phyloP scores from a whole-genome alignment of 345 rosid genomes.

The Sisymbrium altissimum region DNA sequence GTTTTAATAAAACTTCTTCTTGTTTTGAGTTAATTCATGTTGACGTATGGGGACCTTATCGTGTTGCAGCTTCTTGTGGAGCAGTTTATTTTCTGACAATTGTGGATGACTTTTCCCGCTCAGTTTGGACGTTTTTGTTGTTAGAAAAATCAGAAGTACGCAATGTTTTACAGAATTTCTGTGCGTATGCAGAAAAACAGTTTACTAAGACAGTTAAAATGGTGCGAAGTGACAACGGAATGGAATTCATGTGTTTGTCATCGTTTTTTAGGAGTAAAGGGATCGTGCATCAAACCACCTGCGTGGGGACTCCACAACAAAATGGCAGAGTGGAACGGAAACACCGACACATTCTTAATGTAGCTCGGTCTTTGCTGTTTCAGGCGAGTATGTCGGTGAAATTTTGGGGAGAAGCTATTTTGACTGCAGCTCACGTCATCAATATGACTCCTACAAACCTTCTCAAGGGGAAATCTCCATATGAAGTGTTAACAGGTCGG shows the following conservation, averaged over 20 bases:
- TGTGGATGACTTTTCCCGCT: not conserved
- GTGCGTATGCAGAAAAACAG: no score
- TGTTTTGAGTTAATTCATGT: not conserved
- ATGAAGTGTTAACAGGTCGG: not conserved
- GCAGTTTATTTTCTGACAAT: not conserved
- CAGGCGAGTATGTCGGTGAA: not conserved
- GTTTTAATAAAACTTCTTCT: no score
- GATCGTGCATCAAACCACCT: not conserved
- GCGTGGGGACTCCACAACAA: not conserved
- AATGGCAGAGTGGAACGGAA: not conserved
- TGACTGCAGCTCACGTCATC: not conserved
- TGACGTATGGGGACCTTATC: no score
- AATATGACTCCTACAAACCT: not conserved
- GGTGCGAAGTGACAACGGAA: not conserved
- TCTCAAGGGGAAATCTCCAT: not conserved
- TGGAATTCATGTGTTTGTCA: not conserved
- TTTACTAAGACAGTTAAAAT: no score
- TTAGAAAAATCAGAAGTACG: not conserved
- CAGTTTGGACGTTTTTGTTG: not conserved
- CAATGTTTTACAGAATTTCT: no score
- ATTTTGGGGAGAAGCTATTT: not conserved
- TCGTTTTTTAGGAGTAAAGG: no score
- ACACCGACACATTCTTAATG: not conserved
- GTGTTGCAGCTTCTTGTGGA: not conserved
- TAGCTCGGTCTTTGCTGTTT: not conserved